These are phyloP conservation scores for Aquilaria sinensis DNA, from an alignment of 345 rosid genomes.

Conservation along the genomic window DNA sequence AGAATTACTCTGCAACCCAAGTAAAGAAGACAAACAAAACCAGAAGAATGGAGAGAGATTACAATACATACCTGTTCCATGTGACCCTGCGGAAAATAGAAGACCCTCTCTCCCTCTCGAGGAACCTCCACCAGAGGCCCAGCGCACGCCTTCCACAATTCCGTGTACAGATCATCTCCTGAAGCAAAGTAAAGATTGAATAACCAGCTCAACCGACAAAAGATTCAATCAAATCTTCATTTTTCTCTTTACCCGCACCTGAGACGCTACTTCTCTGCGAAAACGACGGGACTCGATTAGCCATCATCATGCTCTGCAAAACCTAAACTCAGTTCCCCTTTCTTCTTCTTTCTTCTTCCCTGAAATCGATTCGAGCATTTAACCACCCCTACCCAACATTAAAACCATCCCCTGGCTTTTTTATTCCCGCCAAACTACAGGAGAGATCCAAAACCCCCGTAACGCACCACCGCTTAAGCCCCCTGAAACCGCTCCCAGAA, in stretches of 20 bases:
- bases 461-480: too few relatives aligned
- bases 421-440: too few relatives aligned
- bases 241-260: conserved; percentile 14
- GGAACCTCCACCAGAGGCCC: conserved; percentile 75
- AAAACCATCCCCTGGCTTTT: neutral
- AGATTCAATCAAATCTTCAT: neutral
- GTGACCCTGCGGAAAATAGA: conserved; percentile 75
- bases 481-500: too few relatives aligned
- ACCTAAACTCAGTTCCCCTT: conserved; percentile 4
- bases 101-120: conserved; percentile 44
- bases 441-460: too few relatives aligned
- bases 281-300: conserved; percentile 44
- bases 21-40: conserved; percentile 6
- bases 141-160: conserved; percentile 82
- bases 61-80: conserved; percentile 51
- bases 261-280: conserved; percentile 23
- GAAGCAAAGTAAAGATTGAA: neutral
- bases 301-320: conserved; percentile 28
- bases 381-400: conserved; percentile 10
- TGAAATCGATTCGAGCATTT: conserved; percentile 8
- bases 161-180: conserved; percentile 40
- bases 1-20: neutral
- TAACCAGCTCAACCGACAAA: conserved; percentile 1
- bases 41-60: neutral
- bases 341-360: neutral